A percentile compares a stretch with the other conserved stretches of the same genome.
Conservation (phyloP, 495 filamentous ascomycete species). For the Hypoxylon crocopeplum region DNA sequence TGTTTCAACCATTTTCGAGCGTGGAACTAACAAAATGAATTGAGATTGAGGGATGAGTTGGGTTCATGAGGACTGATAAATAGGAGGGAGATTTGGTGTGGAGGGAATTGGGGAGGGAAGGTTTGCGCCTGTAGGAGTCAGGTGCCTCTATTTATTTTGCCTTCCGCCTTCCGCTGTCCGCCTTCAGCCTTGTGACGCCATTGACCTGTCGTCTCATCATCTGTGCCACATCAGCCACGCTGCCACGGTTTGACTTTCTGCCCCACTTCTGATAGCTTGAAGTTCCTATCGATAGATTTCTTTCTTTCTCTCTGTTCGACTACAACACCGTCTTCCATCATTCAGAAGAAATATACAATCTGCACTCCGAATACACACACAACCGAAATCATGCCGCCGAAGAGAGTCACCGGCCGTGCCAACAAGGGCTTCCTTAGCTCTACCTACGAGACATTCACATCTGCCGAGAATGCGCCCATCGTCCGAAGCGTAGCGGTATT, state of each 20-base stretch:
- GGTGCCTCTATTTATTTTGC: not conserved
- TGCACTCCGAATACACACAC: not conserved
- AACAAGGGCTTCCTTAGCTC: constrained; percentile 50
- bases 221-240: constrained; percentile 7
- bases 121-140: not conserved
- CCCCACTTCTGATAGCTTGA: not conserved
- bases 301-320: too few relatives aligned
- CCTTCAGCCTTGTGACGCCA: constrained; percentile 26
- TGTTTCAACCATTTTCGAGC: constrained; percentile 48
- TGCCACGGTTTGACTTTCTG: too few relatives aligned
- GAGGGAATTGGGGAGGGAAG: not conserved
- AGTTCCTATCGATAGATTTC: not conserved
- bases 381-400: constrained; percentile 47
- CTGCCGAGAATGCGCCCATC: constrained; percentile 76
- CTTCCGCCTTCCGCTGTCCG: too few relatives aligned
- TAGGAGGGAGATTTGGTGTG: not conserved
- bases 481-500: constrained; percentile 76
- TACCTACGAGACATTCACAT: constrained; percentile 69
- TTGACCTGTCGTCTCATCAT: constrained; percentile 11
- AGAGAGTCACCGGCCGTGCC: constrained; percentile 41
- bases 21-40: not conserved
- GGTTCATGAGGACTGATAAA: constrained; percentile 7
- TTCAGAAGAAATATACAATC: not conserved
- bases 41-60: not conserved
- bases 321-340: not conserved